Percentiles rank a stretch among this genome's conserved stretches.
phyloP scores from a whole-genome alignment of 345 rosid species.

The Limnanthes douglasii region DNA sequence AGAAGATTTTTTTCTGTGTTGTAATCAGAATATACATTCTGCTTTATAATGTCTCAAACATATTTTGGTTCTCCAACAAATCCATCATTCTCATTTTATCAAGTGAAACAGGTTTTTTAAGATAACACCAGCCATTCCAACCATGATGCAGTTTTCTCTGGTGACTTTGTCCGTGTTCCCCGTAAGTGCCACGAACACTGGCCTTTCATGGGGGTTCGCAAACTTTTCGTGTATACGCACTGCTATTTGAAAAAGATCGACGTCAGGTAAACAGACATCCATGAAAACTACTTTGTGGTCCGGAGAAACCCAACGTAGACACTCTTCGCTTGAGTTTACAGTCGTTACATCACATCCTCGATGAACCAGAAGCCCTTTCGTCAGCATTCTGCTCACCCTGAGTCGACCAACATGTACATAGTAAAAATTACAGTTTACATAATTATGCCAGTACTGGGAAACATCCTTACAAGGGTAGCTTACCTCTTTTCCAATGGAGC shows the following conservation, averaged over 20 bases:
- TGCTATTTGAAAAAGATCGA: slow-evolving; percentile 50
- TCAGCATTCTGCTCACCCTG: slow-evolving; percentile 85
- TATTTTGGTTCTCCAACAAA: too few species aligned
- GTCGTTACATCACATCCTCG: slow-evolving; percentile 80
- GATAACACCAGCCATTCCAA: slow-evolving; percentile 66
- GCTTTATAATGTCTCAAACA: too few species aligned
- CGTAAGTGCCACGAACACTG: slow-evolving; percentile 69
- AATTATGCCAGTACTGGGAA: too few species aligned
- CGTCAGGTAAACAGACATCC: slow-evolving; percentile 47
- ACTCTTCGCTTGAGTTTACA: slow-evolving; percentile 61
- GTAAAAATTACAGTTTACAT: too few species aligned
- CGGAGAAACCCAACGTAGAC: slow-evolving; percentile 37
- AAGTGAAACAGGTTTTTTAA: slow-evolving; percentile 67
- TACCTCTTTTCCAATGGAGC: too few species aligned
- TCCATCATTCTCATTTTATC: slow-evolving; percentile 87
- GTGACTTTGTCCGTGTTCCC: slow-evolving; percentile 56
- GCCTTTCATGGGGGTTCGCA: slow-evolving; percentile 53
- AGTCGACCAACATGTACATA: not conserved
- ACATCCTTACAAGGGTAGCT: too few species aligned
- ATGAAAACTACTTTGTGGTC: slow-evolving; percentile 79
- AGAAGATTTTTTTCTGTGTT: too few species aligned
- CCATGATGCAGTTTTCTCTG: slow-evolving; percentile 73
- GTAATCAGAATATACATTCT: too few species aligned
- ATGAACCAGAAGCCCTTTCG: slow-evolving; percentile 68
- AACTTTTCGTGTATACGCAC: slow-evolving; percentile 45